phyloP scores from a whole-genome alignment of 164 flowering plant species.

The Akebia trifoliata region DNA sequence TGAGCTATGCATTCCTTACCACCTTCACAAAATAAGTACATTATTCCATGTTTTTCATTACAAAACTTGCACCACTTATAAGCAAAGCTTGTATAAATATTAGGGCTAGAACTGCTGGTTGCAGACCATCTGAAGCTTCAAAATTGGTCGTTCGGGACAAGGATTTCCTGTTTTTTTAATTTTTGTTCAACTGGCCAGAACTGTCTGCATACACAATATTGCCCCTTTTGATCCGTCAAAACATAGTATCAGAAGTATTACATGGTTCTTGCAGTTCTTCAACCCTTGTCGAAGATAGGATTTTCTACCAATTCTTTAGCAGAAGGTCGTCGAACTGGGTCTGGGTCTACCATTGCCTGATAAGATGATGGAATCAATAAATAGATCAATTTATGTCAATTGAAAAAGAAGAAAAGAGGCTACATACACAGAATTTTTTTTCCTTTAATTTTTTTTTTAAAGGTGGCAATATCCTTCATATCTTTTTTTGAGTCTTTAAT shows the following conservation, averaged over 20 bases:
- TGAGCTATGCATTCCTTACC: neutral
- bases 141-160: slow-evolving; percentile 2
- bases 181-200: neutral
- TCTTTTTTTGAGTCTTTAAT: no score
- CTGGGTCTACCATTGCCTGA: slow-evolving; percentile 89
- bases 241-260: neutral
- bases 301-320: slow-evolving; percentile 65
- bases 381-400: neutral
- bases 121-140: slow-evolving; percentile 2
- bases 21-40: slow-evolving; percentile 7
- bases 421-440: neutral
- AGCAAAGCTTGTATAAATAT: slow-evolving; percentile 10
- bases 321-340: slow-evolving; percentile 82
- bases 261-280: slow-evolving; percentile 18
- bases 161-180: neutral
- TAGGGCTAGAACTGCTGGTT: neutral
- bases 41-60: neutral
- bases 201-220: slow-evolving; percentile 1
- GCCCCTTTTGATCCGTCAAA: neutral
- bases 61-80: slow-evolving; percentile 4
- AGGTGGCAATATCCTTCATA: no score
- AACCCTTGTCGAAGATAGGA: slow-evolving; percentile 49
- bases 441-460: no score
- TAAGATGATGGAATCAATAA: neutral
- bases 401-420: neutral